phyloP scores from a whole-genome alignment of 2,329 filamentous ascomycete species.

The Colletotrichum sp. region DNA sequence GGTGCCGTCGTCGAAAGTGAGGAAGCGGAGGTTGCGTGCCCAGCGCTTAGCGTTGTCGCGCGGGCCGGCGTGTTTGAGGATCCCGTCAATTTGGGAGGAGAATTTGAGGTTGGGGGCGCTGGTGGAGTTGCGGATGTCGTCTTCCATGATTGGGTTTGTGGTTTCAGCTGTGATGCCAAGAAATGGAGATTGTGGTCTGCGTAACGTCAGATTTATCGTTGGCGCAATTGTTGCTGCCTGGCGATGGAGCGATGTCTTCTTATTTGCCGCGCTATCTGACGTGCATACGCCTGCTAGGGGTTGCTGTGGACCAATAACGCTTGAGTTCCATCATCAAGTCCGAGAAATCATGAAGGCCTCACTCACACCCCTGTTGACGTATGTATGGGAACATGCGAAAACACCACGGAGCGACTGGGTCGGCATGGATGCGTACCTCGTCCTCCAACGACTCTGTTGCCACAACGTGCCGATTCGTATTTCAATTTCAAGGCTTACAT shows the following conservation, averaged over 20 bases:
- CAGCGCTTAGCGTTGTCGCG: background rate
- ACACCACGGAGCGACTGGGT: background rate
- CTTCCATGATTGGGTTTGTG: background rate
- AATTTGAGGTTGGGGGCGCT: background rate
- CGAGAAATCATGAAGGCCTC: fast-evolving
- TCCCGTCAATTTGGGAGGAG: background rate
- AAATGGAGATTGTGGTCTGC: background rate
- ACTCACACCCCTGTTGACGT: background rate
- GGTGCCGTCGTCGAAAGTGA: background rate
- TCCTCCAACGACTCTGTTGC: fast-evolving
- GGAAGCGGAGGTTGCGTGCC: background rate
- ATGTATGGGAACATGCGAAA: background rate
- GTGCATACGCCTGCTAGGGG: background rate
- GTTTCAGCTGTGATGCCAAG: background rate
- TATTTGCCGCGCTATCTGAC: background rate
- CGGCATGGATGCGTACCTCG: fast-evolving
- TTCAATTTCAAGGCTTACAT: background rate
- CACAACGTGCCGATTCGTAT: fast-evolving
- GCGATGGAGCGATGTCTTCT: background rate
- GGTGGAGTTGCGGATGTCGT: background rate
- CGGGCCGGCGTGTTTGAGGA: background rate
- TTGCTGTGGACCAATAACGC: background rate
- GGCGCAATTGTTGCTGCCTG: background rate
- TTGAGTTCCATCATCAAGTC: background rate
- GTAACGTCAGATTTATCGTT: background rate